A percentile compares a stretch with the other conserved stretches of the same genome.
Evolutionary conservation across 2,329 filamentous ascomycete genomes (phyloP).

Genomic region (Bipolaris victoriae): DNA sequence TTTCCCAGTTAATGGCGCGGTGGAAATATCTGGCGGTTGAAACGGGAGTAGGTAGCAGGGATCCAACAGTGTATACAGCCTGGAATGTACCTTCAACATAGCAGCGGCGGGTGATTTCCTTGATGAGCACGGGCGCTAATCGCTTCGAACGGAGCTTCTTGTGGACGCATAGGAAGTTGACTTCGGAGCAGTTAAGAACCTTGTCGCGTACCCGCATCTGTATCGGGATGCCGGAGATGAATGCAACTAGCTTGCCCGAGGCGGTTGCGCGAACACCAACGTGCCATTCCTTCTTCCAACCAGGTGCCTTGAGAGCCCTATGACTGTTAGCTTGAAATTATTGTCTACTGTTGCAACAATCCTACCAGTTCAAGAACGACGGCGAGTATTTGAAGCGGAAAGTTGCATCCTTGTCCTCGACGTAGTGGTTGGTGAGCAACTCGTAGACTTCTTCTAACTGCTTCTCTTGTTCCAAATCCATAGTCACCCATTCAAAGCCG

Average conservation of each 20-base stretch:
- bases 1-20: constrained; percentile 91
- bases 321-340: constrained; percentile 14
- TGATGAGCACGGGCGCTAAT: constrained; percentile 91
- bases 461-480: constrained; percentile 79
- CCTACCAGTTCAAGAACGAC: constrained; percentile 85
- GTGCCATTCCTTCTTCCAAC: constrained; percentile 94
- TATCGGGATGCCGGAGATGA: constrained; percentile 92
- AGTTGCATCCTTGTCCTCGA: constrained; percentile 95
- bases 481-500: constrained; percentile 92
- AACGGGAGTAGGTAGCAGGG: constrained; percentile 87
- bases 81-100: constrained; percentile 89
- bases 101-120: constrained; percentile 93
- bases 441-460: constrained; percentile 90
- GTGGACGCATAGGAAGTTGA: constrained; percentile 98
- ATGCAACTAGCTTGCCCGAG: constrained; percentile 88
- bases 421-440: constrained; percentile 89
- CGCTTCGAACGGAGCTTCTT: constrained; percentile 96
- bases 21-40: constrained; percentile 96
- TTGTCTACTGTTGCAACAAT: background rate
- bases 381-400: constrained; percentile 97
- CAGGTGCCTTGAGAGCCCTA: constrained; percentile 92
- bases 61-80: constrained; percentile 92
- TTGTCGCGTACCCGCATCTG: constrained; percentile 80
- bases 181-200: constrained; percentile 79
- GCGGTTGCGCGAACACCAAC: constrained; percentile 86